phyloP scores from a whole-genome alignment of 1,284 basidiomycete genomes.

The Pisolithus thermaeus region DNA sequence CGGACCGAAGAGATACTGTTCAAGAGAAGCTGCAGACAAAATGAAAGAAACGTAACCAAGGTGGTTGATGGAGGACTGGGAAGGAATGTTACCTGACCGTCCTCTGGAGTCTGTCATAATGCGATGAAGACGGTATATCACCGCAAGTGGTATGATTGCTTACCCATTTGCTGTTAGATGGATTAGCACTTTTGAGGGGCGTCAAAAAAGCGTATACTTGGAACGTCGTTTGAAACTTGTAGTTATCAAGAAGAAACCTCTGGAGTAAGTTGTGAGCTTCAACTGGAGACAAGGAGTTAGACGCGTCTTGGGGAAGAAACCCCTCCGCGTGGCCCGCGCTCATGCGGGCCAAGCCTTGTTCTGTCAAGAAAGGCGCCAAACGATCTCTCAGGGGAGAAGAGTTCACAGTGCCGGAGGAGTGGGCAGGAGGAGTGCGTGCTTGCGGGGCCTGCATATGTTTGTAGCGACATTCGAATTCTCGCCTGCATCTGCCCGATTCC shows the following conservation, averaged over 20 bases:
- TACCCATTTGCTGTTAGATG: conserved; percentile 50
- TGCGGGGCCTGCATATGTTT: conserved; percentile 31
- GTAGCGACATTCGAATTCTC: conserved; percentile 44
- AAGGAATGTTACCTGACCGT: conserved; percentile 41
- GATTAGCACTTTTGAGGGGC: conserved; percentile 43
- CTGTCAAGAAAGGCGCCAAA: conserved; percentile 42
- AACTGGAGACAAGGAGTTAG: conserved; percentile 34
- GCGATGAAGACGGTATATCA: background rate
- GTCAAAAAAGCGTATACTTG: conserved; percentile 46
- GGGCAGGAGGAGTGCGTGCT: background rate
- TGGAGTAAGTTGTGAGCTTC: conserved; percentile 48
- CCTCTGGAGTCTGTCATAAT: conserved; percentile 39
- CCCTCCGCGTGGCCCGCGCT: conserved; percentile 32
- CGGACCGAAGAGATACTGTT: conserved; percentile 37
- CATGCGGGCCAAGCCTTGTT: conserved; percentile 42
- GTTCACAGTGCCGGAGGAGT: background rate
- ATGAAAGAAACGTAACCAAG: conserved; percentile 1
- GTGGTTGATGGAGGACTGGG: background rate
- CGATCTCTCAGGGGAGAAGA: conserved; percentile 10
- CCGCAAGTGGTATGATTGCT: conserved; percentile 6
- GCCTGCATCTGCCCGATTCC: conserved; percentile 43
- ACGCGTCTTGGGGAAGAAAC: conserved; percentile 27
- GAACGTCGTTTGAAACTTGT: conserved; percentile 35
- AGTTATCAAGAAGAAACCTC: conserved; percentile 39
- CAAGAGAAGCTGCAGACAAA: conserved; percentile 35